Percentiles rank a stretch among this genome's conserved stretches.
phyloP scores from a whole-genome alignment of 306 rosid genomes.

The Sphenostylis stenocarpa region DNA sequence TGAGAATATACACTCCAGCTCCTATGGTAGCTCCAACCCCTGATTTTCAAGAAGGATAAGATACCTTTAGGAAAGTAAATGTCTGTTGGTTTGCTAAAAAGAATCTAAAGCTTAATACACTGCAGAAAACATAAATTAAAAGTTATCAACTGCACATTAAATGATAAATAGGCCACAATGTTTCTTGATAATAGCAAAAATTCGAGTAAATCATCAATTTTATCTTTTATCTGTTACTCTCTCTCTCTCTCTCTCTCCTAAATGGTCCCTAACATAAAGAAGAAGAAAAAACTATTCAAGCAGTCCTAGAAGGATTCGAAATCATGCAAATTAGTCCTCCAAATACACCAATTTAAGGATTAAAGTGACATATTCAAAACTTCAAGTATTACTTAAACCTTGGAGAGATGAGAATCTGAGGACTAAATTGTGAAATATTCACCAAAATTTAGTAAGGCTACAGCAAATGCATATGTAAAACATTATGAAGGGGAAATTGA shows the following conservation, averaged over 20 bases:
- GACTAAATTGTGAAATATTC: not conserved
- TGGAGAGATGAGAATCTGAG: not conserved
- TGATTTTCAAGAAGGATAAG: conserved; percentile 37
- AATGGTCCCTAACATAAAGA: not conserved
- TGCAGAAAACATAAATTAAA: conserved; percentile 15
- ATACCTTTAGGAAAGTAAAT: not conserved
- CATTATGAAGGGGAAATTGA: not conserved
- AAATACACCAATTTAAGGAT: not conserved
- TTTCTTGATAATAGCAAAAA: not conserved
- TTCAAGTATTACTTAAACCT: not conserved
- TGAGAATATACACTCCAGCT: conserved; percentile 97
- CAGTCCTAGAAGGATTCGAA: not conserved
- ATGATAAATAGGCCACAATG: not conserved
- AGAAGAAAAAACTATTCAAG: not conserved
- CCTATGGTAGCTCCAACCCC: conserved; percentile 96
- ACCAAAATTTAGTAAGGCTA: not conserved
- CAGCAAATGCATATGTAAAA: conserved; percentile 7
- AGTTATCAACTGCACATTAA: not conserved
- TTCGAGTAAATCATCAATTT: not conserved
- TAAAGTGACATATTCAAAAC: not conserved
- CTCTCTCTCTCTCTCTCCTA: not conserved
- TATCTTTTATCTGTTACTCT: not conserved
- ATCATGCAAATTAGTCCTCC: not conserved
- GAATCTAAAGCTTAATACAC: conserved; percentile 8
- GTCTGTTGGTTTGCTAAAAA: not conserved